Evolutionary conservation across 345 rosid species (phyloP).

Genomic region (Sonneratia alba): DNA sequence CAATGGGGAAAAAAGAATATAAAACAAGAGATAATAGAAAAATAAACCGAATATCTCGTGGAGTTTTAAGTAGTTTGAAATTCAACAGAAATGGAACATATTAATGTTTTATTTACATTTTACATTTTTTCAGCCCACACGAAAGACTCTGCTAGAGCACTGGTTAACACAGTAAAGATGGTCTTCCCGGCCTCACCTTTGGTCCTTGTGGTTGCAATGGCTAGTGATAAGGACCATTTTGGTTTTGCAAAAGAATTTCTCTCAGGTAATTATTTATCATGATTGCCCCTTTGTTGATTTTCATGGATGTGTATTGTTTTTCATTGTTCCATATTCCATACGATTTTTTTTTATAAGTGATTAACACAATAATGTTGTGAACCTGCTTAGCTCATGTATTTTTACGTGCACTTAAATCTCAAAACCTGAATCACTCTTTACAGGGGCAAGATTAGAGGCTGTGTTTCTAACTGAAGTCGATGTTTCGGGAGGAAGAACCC

Average conservation of each 20-base stretch:
- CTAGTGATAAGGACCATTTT: conserved; percentile 77
- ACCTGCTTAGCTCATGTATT: neutral
- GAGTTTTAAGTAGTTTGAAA: neutral
- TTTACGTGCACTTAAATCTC: neutral
- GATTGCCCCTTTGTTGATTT: neutral
- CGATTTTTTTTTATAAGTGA: no score
- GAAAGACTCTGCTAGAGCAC: conserved; percentile 77
- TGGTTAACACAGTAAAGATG: conserved; percentile 47
- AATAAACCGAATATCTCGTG: neutral
- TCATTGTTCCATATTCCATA: no score
- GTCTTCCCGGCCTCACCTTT: conserved; percentile 41
- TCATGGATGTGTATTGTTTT: neutral
- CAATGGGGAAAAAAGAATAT: neutral
- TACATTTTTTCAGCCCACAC: conserved; percentile 60
- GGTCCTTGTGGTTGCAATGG: conserved; percentile 78
- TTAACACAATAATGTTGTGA: neutral
- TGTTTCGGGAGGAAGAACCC: conserved; percentile 57
- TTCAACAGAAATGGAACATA: neutral
- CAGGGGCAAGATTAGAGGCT: conserved; percentile 49
- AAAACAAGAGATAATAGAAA: neutral
- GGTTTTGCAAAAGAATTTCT: conserved; percentile 79
- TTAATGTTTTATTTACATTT: neutral
- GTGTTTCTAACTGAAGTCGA: conserved; percentile 60
- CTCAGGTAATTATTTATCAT: conserved; percentile 30
- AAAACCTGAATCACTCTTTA: neutral